Conservation (phyloP, 208 protist genomes). For the Leishmania turanica region DNA sequence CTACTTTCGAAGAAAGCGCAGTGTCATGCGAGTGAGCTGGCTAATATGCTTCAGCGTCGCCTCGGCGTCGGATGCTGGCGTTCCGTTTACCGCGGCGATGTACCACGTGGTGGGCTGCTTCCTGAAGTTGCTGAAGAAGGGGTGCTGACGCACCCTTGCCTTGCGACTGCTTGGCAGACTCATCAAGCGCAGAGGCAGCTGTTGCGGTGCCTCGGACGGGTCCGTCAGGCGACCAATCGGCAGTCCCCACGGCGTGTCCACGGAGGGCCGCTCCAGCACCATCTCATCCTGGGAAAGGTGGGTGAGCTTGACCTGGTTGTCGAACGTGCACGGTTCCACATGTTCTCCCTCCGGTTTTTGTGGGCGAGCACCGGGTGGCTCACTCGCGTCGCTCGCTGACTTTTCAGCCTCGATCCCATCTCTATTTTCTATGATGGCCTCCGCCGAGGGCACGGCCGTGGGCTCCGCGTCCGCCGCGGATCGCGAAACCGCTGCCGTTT, state of each 20-base stretch:
- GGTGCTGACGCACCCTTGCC: constrained; percentile 21
- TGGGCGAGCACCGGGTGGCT: neutral
- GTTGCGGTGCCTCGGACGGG: constrained; percentile 10
- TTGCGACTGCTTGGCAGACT: constrained; percentile 10
- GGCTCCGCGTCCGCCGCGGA: neutral
- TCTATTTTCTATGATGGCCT: neutral
- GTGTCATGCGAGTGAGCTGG: constrained; percentile 36
- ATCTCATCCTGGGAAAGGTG: constrained; percentile 50
- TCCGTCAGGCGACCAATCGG: constrained; percentile 31
- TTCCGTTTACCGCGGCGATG: constrained; percentile 50
- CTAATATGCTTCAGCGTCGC: constrained; percentile 45
- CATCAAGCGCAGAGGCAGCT: constrained; percentile 24
- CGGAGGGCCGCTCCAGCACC: constrained; percentile 48
- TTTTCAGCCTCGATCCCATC: neutral
- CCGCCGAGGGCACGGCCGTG: neutral
- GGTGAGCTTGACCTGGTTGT: constrained; percentile 53
- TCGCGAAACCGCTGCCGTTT: neutral
- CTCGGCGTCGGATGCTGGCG: constrained; percentile 25
- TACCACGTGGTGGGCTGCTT: constrained; percentile 42
- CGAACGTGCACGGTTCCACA: constrained; percentile 40
- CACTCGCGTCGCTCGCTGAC: neutral
- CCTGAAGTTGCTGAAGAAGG: constrained; percentile 46
- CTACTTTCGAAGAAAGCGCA: constrained; percentile 35
- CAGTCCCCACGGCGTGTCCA: constrained; percentile 53
- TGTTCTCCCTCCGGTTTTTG: neutral